Conservation (phyloP, 345 rosid genomes). For the Pseudoturritis turrita region DNA sequence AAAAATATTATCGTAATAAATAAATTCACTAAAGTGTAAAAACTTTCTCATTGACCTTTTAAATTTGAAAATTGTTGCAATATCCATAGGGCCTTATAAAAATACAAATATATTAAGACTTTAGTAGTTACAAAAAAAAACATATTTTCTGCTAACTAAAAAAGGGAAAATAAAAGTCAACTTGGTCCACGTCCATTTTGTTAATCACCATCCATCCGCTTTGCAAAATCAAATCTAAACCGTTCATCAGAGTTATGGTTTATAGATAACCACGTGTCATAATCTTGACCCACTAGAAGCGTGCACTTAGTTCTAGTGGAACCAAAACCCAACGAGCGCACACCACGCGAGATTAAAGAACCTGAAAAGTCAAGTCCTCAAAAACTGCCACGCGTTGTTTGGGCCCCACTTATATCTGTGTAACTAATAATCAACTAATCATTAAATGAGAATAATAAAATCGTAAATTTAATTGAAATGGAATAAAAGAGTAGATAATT, state of each 20-base stretch:
- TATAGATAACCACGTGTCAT: background rate
- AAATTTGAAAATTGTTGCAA: background rate
- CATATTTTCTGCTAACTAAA: background rate
- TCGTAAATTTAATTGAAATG: background rate
- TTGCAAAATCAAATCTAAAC: background rate
- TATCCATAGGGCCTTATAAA: background rate
- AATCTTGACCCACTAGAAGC: background rate
- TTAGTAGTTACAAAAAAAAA: conserved; percentile 3
- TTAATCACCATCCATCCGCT: conserved; percentile 1
- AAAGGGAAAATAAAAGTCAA: conserved; percentile 12
- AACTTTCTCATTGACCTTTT: background rate
- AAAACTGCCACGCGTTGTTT: conserved; percentile 23
- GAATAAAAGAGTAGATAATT: background rate
- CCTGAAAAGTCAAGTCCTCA: background rate
- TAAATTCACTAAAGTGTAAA: background rate
- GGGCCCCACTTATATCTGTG: background rate
- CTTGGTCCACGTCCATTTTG: background rate
- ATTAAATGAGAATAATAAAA: too few species aligned
- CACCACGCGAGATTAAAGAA: background rate
- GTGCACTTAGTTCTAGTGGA: conserved; percentile 22
- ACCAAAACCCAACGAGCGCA: conserved; percentile 10
- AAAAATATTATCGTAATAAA: background rate
- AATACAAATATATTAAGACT: background rate
- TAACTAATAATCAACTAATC: background rate
- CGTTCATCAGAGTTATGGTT: conserved; percentile 5